Base-by-base conservation (phyloP, 306 rosid genomes). In the Pachyrhizus erosus region DNA sequence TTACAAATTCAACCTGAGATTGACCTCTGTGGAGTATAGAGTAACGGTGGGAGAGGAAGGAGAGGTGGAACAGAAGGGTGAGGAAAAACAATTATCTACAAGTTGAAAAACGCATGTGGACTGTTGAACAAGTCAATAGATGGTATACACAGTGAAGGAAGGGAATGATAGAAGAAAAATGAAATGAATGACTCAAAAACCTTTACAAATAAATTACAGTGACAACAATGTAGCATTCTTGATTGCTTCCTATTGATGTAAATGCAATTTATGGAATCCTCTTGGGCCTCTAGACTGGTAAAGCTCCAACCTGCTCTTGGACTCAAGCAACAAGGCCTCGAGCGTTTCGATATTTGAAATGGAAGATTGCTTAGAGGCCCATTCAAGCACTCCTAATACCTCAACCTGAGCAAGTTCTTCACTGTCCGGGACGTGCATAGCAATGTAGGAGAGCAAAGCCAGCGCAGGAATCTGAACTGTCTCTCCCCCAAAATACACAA, bases 231-330 rank as follows among this genome's bases (percentile, higher is more conserved):
- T 58, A 54, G 42, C 27, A 64, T 51, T 43, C 0, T 2, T 5
- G 1, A 0, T 68, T n/a, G n/a, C 15, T 71, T 48, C 80, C 83
- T 86, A 83, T 58, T 80, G 86, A 62, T 27, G 69, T 2, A 14
- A 10, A 9, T 75, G 87, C 45, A 68, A 64, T 86, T 89, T 87
- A 80, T 89, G 93, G 86, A 85, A 87, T 57, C 90, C 92, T 87
- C 94, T 90, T 49, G 96, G 82, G 49, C 91, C 94, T 90, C 97
- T 93, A 55, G 96, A 90, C 87, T 93, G 99, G 52, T 93, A 96
- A 62, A 93, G 94, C 88, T 96, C 99, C 86, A 96, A 83, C 89
- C 87, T 87, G 67, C 90, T 85, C 89, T 83, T 91, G 45, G 98
- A 89, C 33, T 96, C 98, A 8, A 83, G 91, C 79, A 96, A 76